phyloP scores from a whole-genome alignment of 148 eudicot genomes.

The Chenopodium quinoa region DNA sequence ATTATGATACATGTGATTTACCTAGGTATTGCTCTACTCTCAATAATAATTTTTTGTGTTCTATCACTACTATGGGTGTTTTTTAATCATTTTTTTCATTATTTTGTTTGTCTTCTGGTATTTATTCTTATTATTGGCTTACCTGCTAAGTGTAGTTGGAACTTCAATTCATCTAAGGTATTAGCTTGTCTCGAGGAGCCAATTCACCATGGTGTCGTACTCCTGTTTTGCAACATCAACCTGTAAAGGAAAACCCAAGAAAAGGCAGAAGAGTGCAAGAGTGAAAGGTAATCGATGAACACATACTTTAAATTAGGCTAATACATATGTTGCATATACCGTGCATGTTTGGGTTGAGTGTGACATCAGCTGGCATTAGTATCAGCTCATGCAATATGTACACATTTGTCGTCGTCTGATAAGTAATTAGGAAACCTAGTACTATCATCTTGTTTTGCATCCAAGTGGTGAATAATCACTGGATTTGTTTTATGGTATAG shows the following conservation, averaged over 20 bases:
- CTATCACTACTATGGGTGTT: neutral
- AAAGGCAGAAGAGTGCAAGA: neutral
- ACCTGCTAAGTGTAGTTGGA: neutral
- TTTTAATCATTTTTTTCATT: neutral
- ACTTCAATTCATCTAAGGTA: neutral
- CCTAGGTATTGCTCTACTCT: conserved; percentile 4
- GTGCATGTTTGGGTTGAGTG: no score
- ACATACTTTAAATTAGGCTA: no score
- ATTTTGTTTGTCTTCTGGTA: neutral
- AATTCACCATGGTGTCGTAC: neutral
- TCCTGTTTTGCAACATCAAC: neutral
- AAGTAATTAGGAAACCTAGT: no score
- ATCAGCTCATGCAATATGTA: no score
- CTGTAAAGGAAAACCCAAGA: neutral
- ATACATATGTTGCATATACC: no score
- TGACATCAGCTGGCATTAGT: no score
- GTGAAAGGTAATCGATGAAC: no score
- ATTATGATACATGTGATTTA: neutral
- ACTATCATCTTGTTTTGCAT: no score
- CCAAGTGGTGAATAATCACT: no score
- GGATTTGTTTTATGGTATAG: no score
- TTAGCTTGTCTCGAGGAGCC: neutral
- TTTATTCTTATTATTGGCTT: neutral
- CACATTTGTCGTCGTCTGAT: no score
- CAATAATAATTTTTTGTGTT: neutral